Evolutionary conservation across 2,329 filamentous ascomycete species (phyloP).

Genomic region (Clonostachys rhizophaga): DNA sequence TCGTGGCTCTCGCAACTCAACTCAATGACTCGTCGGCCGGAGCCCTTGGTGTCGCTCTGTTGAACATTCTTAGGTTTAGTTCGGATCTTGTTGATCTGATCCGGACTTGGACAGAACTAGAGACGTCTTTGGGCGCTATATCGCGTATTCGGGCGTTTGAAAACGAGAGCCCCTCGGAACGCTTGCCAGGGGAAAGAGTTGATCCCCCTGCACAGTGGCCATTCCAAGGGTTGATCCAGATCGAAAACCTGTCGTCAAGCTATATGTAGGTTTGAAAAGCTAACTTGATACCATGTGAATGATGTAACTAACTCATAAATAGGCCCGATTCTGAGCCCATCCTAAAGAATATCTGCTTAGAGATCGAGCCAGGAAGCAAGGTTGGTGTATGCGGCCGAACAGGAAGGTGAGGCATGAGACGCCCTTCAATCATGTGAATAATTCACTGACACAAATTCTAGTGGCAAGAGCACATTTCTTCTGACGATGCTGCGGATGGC

Average conservation of each 20-base stretch:
- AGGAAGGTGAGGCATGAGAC: slow-evolving; percentile 12
- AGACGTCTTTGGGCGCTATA: slow-evolving; percentile 19
- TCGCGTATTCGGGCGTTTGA: slow-evolving; percentile 15
- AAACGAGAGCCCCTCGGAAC: slow-evolving; percentile 10
- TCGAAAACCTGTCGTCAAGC: slow-evolving; percentile 15
- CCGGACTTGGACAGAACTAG: slow-evolving; percentile 20
- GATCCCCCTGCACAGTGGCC: slow-evolving; percentile 16
- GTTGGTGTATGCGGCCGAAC: slow-evolving; percentile 29
- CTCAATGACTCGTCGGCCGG: slow-evolving; percentile 19
- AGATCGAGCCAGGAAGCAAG: slow-evolving; percentile 21
- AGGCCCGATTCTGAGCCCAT: slow-evolving; percentile 1
- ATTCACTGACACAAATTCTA: slow-evolving; percentile 2
- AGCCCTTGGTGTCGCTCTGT: slow-evolving; percentile 26
- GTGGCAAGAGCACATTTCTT: slow-evolving; percentile 33
- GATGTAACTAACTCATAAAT: no score
- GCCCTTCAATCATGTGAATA: no score
- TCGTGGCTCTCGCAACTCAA: slow-evolving; percentile 40
- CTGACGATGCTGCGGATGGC: slow-evolving; percentile 28
- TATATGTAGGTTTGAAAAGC: slow-evolving; percentile 10
- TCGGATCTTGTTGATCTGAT: slow-evolving; percentile 13
- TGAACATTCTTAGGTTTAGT: slow-evolving; percentile 30
- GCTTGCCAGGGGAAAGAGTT: slow-evolving; percentile 4
- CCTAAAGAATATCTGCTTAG: slow-evolving; percentile 12
- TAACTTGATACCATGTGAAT: no score
- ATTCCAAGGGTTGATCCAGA: slow-evolving; percentile 12